Evolutionary conservation across 257 asterid genomes (phyloP).

Genomic region (Striga asiatica): DNA sequence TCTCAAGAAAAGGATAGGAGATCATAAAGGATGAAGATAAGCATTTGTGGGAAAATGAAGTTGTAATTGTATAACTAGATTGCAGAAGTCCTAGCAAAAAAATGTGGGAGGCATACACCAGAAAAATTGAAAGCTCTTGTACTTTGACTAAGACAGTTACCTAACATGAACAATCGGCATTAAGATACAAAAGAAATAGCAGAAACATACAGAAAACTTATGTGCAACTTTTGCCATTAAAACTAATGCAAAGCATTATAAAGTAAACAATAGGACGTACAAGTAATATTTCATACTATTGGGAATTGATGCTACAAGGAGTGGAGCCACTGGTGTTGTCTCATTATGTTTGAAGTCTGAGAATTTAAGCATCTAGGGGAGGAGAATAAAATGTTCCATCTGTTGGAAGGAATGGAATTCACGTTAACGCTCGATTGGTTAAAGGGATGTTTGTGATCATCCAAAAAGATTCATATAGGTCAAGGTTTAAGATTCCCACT

Average conservation of each 20-base stretch:
- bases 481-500: neutral
- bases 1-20: neutral
- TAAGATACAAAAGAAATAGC: neutral
- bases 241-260: neutral
- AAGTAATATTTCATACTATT: neutral
- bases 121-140: neutral
- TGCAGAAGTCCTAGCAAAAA: neutral
- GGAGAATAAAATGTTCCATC: slow-evolving; percentile 7
- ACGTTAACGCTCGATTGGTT: too few relatives aligned
- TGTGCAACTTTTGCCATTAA: neutral
- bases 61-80: neutral
- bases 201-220: neutral
- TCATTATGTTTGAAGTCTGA: too few relatives aligned
- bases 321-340: too few relatives aligned
- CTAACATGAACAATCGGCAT: neutral
- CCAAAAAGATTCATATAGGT: neutral
- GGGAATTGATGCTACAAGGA: neutral
- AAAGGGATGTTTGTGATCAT: neutral
- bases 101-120: neutral
- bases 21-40: too few relatives aligned
- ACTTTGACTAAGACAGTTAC: neutral
- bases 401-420: neutral
- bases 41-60: neutral
- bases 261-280: neutral
- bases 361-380: too few relatives aligned